Base-by-base conservation (phyloP, 495 filamentous ascomycete species). In the Lentithecium fluviatile region DNA sequence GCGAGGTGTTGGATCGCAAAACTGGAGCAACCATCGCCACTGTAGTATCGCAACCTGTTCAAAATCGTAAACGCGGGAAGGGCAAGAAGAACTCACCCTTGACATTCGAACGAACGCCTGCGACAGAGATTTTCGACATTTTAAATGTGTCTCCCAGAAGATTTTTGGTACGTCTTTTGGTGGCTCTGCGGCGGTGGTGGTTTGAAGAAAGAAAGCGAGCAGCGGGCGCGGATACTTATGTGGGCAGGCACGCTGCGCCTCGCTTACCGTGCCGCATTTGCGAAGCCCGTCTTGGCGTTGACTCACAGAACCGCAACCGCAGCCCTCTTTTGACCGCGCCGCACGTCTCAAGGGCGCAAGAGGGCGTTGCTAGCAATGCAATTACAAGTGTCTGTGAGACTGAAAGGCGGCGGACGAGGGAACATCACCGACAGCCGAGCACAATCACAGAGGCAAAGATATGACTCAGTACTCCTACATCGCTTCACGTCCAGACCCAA, bases 101-200 rank as follows among this genome's bases (percentile, higher is more conserved):
- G 75, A 96, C 88, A 80, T 97, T 91, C 74, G 85, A 79, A 84
- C 92, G 91, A 84, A 96, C 91, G 89, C 90, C 91, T 85, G 91
- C 69, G 57, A 71, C 62, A 65, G 61, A 64, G 71, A 74, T 74
- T 71, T 74, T 74, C 55, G 71, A 74, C 71, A 73, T 73, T 15
- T 21, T 68, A 76, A 77, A 76, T 78, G 80, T 80, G 83, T 85
- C 83, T 86, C 83, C 83, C 83, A 86, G 76, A 79, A 82, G 79
- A 81, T 25, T 49, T 45, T 34, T 20, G 17, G 26, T 46, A 20
- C 32, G 34, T 48, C 60, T 64, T 64, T 68, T 60, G 65, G 13
- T 64, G 56, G 56, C 56, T 65, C 62, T 65, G 62, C 56, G 24
- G 54, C 59, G 60, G 52, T 55, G 36, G 56, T 65, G 48, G 54